Base-by-base conservation (phyloP, 192 early-diverging fungal genomes). In the Dimargaris cristalligena region DNA sequence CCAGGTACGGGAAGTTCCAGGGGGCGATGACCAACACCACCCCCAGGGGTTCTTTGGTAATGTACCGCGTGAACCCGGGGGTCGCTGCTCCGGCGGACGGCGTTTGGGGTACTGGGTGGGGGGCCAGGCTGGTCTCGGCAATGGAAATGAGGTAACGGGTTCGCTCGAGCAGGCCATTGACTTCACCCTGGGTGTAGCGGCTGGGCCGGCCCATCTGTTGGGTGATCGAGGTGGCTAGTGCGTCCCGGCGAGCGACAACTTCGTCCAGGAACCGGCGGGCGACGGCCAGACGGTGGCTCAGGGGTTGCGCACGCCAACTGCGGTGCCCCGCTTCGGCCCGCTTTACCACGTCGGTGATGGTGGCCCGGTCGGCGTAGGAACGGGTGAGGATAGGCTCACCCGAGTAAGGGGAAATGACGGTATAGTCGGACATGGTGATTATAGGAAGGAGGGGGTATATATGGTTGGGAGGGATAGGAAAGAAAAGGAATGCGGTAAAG, bases 1-100 rank as follows among this genome's bases (percentile, higher is more conserved):
- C 80, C 31, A 91, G 63, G 67, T 87, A 87, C 26, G 88, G 88
- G 64, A 87, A 91, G 60, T 91, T 91, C 88, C 88, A 91, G 9
- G 88, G 77, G 34, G 78, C 67, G 65, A 81, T 75, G 8, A 81
- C 73, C 30, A 80, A 66, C 20, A 81, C 70, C n/a, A 78, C 72
- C 25, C 86, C 88, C 1, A 88, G 54, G 3, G 88, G 81, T 28
- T 87, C 88, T 55, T 83, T 82, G 1, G 77, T 67, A 41, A 86
- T 83, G 58, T 77, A 88, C 0, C 81, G 66, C 56, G 66, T 74
- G 60, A 84, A 85, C 29, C 73, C 75, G 13, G 72, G 63, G 52
- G 66, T 76, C 23, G 16, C 58, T n/a, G n/a, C n/a, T n/a, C n/a
- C n/a, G n/a, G n/a, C n/a, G n/a, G n/a, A n/a, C n/a, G n/a, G n/a